Evolutionary conservation across 176 grass and related monocot genomes (phyloP).

Genomic region (Musa acuminata): DNA sequence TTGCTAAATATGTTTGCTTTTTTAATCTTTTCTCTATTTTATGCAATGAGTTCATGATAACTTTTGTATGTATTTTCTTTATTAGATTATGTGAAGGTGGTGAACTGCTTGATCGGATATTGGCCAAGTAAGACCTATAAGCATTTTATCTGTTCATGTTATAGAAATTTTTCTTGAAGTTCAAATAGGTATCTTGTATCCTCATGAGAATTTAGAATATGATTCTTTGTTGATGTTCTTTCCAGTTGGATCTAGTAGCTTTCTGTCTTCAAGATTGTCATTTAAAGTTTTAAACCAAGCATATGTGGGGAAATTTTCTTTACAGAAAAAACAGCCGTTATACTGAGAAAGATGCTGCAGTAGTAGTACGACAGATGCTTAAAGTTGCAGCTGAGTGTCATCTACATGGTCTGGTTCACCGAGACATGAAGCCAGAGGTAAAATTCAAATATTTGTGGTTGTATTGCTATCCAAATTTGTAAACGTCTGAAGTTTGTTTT

Average conservation of each 20-base stretch:
- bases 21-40: too few species aligned
- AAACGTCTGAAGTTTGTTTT: neutral
- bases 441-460: neutral
- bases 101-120: conserved; percentile 96
- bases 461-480: neutral
- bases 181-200: too few species aligned
- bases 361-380: conserved; percentile 91
- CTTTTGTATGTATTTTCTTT: too few species aligned
- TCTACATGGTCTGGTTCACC: conserved; percentile 89
- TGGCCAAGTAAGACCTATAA: conserved; percentile 68
- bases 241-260: neutral
- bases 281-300: neutral
- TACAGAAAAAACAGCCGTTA: conserved; percentile 93
- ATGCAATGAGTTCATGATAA: too few species aligned
- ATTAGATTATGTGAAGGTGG: conserved; percentile 93
- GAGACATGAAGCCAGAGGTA: conserved; percentile 99
- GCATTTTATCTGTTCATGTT: conserved; percentile 9
- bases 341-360: conserved; percentile 95
- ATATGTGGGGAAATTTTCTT: neutral
- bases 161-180: neutral
- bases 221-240: neutral
- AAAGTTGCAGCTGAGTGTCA: conserved; percentile 97
- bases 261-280: neutral
- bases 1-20: too few species aligned
- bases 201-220: too few species aligned